Evolutionary conservation across 768 basidiomycete species (phyloP), one percentile per base, ranked within the genome.

Genomic region (Termitomyces sp.): DNA sequence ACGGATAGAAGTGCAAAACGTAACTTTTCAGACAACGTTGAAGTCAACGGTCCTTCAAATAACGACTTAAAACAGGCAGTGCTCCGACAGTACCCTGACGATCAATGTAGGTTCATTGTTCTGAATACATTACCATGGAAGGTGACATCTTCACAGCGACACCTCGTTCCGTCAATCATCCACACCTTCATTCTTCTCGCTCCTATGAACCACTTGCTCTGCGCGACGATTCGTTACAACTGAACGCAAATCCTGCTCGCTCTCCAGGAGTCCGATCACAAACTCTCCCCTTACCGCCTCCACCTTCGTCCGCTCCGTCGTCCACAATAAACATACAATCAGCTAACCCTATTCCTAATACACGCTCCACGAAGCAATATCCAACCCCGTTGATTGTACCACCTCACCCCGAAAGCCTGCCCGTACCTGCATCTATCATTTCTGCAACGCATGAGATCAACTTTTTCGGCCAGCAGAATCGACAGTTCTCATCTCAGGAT

Each of bases 301-400:
- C 64, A 26, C 64, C 61, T 64, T 58, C 63, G 13, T 65, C 62
- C 36, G 63, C 62, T 43, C 65, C 67, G 34, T 67, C 67, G 34
- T 67, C 66, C 24, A 22, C 53, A 46, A 34, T 61, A 16, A 51
- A 53, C 36, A 16, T 52, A 6, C 44, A 55, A 34, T 37, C 37
- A 43, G 18, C 60, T 45, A 66, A 66, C 54, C 56, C 67, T 16
- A 56, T 59, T 10, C 32, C 59, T 20, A 68, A 62, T 24, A 59
- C 64, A 26, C 68, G 70, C 24, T 63, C 65, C 33, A 62, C 64
- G 36, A 76, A 74, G 54, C 73, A 71, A 20, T 67, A 72, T 10
- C 72, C 76, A n/a, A 61, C 75, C 0, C 74, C 78, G 6, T 74
- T 79, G 9, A 66, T 73, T 36, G 72, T 78, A 20, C 74, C 79